Conservation (phyloP, 75 land plant species). For the Azolla pinnata region DNA sequence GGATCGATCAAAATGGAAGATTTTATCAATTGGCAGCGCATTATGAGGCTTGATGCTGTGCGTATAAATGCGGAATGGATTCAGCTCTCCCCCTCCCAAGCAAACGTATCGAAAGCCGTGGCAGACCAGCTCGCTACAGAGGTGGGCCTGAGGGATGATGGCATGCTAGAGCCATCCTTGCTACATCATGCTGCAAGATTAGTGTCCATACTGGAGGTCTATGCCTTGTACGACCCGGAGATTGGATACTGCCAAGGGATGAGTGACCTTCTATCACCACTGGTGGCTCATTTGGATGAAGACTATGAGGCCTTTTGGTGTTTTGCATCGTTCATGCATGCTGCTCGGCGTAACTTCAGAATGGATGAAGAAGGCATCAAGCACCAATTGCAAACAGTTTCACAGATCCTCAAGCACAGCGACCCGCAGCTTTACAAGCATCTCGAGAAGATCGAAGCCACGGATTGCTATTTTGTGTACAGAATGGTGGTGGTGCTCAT, state of each 20-base stretch:
- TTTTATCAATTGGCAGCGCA: conserved; percentile 71
- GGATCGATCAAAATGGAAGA: no score
- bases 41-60: conserved; percentile 73
- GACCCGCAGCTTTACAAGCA: conserved; percentile 64
- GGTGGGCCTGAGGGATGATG: conserved; percentile 67
- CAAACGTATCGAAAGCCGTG: conserved; percentile 39
- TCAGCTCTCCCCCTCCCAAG: conserved; percentile 49
- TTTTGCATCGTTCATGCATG: conserved; percentile 50
- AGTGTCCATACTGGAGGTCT: conserved; percentile 72
- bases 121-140: conserved; percentile 33
- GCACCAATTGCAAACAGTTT: conserved; percentile 52
- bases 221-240: conserved; percentile 73
- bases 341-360: conserved; percentile 51
- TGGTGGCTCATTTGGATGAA: conserved; percentile 58
- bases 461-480: conserved; percentile 82
- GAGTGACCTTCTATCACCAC: conserved; percentile 88
- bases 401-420: conserved; percentile 48
- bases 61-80: conserved; percentile 77
- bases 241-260: conserved; percentile 95
- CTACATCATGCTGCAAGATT: conserved; percentile 72
- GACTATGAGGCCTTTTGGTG: conserved; percentile 89
- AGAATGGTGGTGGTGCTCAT: conserved; percentile 91
- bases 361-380: conserved; percentile 75
- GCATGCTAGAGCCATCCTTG: conserved; percentile 59
- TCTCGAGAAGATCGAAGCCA: conserved; percentile 55